Percentiles rank a stretch among this genome's conserved stretches.
phyloP scores from a whole-genome alignment of 345 rosid genomes.

The Boechera stricta region DNA sequence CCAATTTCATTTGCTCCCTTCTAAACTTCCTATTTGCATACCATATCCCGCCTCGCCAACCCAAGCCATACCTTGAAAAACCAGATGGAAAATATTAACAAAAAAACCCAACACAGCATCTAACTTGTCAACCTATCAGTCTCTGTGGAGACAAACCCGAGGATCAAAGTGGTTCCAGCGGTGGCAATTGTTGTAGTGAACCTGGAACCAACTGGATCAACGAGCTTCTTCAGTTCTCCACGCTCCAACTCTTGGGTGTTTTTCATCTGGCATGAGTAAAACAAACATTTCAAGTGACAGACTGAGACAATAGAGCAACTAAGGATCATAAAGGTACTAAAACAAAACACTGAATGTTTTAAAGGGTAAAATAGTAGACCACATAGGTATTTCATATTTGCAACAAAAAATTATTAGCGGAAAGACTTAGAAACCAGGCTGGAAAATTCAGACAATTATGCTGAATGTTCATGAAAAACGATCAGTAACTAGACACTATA shows the following conservation, averaged over 20 bases:
- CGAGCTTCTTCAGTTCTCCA: slow-evolving; percentile 76
- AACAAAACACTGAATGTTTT: not conserved
- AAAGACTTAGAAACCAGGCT: not conserved
- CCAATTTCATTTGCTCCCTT: slow-evolving; percentile 80
- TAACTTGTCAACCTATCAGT: slow-evolving; percentile 17
- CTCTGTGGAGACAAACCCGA: slow-evolving; percentile 64
- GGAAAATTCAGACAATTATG: not conserved
- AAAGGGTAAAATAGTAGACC: not conserved
- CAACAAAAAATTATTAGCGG: not conserved
- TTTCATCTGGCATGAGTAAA: slow-evolving; percentile 60
- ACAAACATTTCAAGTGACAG: slow-evolving; percentile 4
- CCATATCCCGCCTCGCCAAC: slow-evolving; percentile 98
- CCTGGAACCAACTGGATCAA: slow-evolving; percentile 62
- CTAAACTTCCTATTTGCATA: slow-evolving; percentile 78
- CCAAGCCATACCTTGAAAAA: slow-evolving; percentile 73
- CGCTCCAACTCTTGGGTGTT: slow-evolving; percentile 59
- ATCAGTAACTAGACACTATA: not conserved
- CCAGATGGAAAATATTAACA: not conserved
- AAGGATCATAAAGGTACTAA: not conserved
- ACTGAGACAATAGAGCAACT: slow-evolving; percentile 6
- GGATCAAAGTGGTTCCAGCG: slow-evolving; percentile 73
- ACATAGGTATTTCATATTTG: not conserved
- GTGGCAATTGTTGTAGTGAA: slow-evolving; percentile 67
- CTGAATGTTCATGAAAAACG: not conserved
- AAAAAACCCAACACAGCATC: not conserved